These are phyloP conservation scores for Solanum chmielewskii DNA, from an alignment of 257 asterid species.

Conservation along the genomic window DNA sequence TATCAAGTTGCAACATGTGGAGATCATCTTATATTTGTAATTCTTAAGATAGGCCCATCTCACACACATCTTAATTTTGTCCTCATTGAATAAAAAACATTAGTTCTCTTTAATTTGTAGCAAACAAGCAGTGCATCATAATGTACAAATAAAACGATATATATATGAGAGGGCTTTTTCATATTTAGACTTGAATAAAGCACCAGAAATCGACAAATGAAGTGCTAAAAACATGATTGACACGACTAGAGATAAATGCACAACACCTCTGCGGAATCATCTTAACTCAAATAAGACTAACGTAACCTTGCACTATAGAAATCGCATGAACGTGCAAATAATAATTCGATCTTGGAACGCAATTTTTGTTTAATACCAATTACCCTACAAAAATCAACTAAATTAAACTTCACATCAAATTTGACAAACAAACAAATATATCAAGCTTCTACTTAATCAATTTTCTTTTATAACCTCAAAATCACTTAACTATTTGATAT, in stretches of 20 bases:
- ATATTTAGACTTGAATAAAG: neutral
- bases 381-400: neutral
- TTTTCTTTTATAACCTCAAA: no score
- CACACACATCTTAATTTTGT: no score
- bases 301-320: constrained; percentile 3
- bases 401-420: neutral
- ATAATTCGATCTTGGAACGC: no score
- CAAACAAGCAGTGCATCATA: neutral
- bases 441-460: no score
- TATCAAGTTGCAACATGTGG: neutral
- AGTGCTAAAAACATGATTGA: neutral
- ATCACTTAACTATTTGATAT: no score
- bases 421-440: neutral
- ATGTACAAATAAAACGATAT: neutral
- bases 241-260: no score
- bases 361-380: neutral
- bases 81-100: no score
- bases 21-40: neutral
- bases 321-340: no score
- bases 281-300: no score
- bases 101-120: neutral
- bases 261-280: no score
- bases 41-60: neutral
- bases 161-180: neutral
- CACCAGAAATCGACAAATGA: neutral